These are phyloP conservation scores for Coemansia biformis DNA, from an alignment of 192 early-diverging fungal genomes.

Conservation along the genomic window DNA sequence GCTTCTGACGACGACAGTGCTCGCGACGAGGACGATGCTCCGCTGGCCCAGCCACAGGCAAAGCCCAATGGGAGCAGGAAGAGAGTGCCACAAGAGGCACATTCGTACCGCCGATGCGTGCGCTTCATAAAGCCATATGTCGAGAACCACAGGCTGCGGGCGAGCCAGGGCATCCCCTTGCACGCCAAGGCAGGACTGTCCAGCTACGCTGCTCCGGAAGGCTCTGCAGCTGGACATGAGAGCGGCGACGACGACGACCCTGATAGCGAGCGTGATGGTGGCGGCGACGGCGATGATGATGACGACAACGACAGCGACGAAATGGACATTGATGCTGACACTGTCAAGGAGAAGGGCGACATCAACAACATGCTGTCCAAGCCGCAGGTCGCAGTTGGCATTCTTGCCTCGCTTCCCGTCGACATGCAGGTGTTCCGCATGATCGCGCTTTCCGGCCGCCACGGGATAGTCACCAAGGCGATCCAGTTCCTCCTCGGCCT, in stretches of 20 bases:
- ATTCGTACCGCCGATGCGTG: slow-evolving; percentile 35
- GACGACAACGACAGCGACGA: slow-evolving; percentile 13
- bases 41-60: background rate
- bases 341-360: slow-evolving; percentile 28
- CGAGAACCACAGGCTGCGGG: slow-evolving; percentile 1
- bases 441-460: slow-evolving; percentile 31
- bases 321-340: slow-evolving; percentile 14
- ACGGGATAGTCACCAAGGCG: slow-evolving; percentile 21
- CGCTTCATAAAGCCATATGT: slow-evolving; percentile 39
- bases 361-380: slow-evolving; percentile 27
- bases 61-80: background rate
- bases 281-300: slow-evolving; percentile 19
- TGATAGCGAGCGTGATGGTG: slow-evolving; percentile 10
- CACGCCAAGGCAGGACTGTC: slow-evolving; percentile 3
- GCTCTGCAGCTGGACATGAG: background rate
- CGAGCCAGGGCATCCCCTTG: slow-evolving; percentile 26
- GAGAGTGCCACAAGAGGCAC: slow-evolving; percentile 5
- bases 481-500: slow-evolving; percentile 17
- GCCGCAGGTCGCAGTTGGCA: slow-evolving; percentile 19
- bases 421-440: slow-evolving; percentile 41
- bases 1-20: background rate
- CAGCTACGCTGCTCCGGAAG: no score
- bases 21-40: background rate
- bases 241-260: background rate
- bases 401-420: slow-evolving; percentile 13